Evolutionary conservation across 2,329 filamentous ascomycete species (phyloP).

Genomic region (Pseudogymnoascus pannorum): DNA sequence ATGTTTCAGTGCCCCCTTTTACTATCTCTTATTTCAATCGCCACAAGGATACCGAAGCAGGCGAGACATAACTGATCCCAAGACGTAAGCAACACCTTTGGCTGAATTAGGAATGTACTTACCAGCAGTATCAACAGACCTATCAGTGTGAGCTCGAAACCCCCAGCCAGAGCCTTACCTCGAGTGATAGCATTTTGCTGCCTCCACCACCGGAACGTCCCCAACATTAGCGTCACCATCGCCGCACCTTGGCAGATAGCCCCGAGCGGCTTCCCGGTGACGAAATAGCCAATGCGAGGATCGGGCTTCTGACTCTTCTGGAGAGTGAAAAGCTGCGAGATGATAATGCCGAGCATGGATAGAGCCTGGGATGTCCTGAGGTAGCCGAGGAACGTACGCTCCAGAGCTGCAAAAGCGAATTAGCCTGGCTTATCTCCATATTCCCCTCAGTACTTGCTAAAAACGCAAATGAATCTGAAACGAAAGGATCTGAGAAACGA

Average conservation of each 20-base stretch:
- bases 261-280: conserved; percentile 53
- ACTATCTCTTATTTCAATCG: conserved; percentile 15
- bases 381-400: conserved; percentile 68
- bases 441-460: neutral
- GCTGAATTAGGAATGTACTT: conserved; percentile 26
- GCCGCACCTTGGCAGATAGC: conserved; percentile 35
- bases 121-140: conserved; percentile 41
- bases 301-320: conserved; percentile 30
- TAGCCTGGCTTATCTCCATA: neutral
- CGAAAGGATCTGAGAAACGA: neutral
- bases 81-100: neutral
- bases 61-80: conserved; percentile 14
- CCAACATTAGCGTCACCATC: conserved; percentile 39
- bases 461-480: neutral
- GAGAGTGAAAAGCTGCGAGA: conserved; percentile 60
- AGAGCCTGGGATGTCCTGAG: conserved; percentile 63
- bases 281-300: conserved; percentile 47
- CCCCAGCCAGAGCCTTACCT: conserved; percentile 50
- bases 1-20: neutral
- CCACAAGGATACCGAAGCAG: conserved; percentile 24
- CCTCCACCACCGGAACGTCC: conserved; percentile 51
- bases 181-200: conserved; percentile 51
- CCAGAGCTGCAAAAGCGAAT: conserved; percentile 49
- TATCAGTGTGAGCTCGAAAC: conserved; percentile 49
- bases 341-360: conserved; percentile 56